Base-by-base conservation (phyloP, 148 eudicot genomes). In the Dianthus caryophyllus region DNA sequence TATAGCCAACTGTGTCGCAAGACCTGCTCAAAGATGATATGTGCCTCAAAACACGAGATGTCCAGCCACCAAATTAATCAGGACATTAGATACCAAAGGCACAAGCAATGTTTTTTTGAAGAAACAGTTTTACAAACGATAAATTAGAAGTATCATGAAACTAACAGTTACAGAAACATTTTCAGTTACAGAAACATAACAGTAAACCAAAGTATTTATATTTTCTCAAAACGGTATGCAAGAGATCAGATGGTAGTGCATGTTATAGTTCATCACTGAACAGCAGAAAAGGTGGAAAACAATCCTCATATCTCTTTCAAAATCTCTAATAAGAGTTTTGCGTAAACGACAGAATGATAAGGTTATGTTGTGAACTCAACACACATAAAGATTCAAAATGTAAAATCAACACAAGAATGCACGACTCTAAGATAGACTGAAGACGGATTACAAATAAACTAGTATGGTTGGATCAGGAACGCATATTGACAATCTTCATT, bases 231-330 rank as follows among this genome's bases (percentile, higher is more conserved):
- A 2, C 15, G 21, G 20, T 16, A 25, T 21, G 26, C 5, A 1
- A 41, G 54, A 65, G 68, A 65, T 65, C 68, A 65, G 68, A 65
- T 65, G 68, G 68, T 65, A 65, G 69, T 65, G 69, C 69, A 65
- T 65, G 69, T 65, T 27, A 49, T 16, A 27, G 43, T 65, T 65
- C 69, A 65, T 65, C 69, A 65, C 57, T 10, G 9, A 18, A 49
- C 55, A 65, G 69, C 69, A 49, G 69, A 48, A 49, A 49, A 65
- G 57, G 43, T 65, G 69, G 57, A 65, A 47, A n/a, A 4, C 12
- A 47, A 65, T 65, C 69, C 69, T 29, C 58, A 65, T 48, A 27
- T 65, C 69, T 49, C 69, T 20, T 39, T 4, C n/a, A 21, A 41
- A 8, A 41, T 21, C 21, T n/a, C 31, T 14, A 21, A 13, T 43